Evolutionary conservation across 2,329 filamentous ascomycete species (phyloP).

Genomic region (Arthroderma sp.): DNA sequence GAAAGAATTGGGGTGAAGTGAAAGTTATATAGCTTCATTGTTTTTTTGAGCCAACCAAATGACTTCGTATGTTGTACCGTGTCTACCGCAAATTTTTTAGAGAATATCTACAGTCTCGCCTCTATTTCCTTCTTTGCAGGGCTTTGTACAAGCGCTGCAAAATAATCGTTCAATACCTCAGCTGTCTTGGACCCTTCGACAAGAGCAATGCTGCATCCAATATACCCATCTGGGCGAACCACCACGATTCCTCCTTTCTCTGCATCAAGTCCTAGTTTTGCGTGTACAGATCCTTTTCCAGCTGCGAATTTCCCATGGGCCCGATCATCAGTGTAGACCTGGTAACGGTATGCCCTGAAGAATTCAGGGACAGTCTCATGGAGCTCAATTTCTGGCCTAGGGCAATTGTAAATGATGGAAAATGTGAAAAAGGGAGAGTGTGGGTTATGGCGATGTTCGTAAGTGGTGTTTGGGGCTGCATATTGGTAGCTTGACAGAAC

Average conservation of each 20-base stretch:
- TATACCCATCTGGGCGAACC: slow-evolving; percentile 76
- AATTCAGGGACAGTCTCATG: slow-evolving; percentile 51
- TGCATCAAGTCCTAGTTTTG: slow-evolving; percentile 69
- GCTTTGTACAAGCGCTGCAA: slow-evolving; percentile 48
- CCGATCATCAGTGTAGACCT: slow-evolving; percentile 76
- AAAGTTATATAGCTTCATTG: too few relatives aligned
- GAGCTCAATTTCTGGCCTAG: slow-evolving; percentile 59
- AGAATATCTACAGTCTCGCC: too few relatives aligned
- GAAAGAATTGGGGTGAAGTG: too few relatives aligned
- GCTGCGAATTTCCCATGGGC: slow-evolving; percentile 57
- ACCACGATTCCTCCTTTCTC: slow-evolving; percentile 67
- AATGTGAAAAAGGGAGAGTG: slow-evolving; percentile 73
- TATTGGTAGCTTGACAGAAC: slow-evolving; percentile 59
- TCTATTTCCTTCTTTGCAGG: too few relatives aligned
- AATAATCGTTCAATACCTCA: slow-evolving; percentile 73
- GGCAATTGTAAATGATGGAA: slow-evolving; percentile 59
- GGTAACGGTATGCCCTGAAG: slow-evolving; percentile 62
- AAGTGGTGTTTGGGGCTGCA: slow-evolving; percentile 48
- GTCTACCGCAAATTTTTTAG: too few relatives aligned
- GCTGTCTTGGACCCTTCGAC: slow-evolving; percentile 66
- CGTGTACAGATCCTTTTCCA: slow-evolving; percentile 62
- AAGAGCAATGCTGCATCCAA: slow-evolving; percentile 61
- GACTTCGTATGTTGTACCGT: too few relatives aligned
- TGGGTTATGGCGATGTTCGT: slow-evolving; percentile 74
- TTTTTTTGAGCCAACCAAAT: too few relatives aligned